These are phyloP conservation scores for Candida neerlandica DNA, from an alignment of 1,139 yeast species.

Conservation along the genomic window DNA sequence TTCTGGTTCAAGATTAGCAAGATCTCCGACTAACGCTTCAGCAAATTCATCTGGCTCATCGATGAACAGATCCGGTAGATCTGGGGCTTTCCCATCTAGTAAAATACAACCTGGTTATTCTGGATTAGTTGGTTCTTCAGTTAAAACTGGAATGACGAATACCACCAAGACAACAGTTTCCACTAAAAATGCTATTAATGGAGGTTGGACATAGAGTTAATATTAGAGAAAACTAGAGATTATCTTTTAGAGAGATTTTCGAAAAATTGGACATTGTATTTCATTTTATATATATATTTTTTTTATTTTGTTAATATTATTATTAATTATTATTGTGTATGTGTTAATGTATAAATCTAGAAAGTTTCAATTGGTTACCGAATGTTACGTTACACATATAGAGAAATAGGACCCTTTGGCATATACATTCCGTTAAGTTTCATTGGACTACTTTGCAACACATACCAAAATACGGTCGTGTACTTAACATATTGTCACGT, in stretches of 20 bases:
- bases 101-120: conserved; percentile 25
- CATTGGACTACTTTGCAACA: neutral
- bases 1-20: conserved; percentile 30
- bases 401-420: too few relatives aligned
- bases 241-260: neutral
- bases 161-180: neutral
- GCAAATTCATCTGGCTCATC: conserved; percentile 21
- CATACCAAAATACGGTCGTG: neutral
- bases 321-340: too few relatives aligned
- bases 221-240: neutral
- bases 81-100: conserved; percentile 22
- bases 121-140: conserved; percentile 19
- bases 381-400: too few relatives aligned
- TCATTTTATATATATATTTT: neutral
- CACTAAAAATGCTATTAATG: neutral
- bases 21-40: conserved; percentile 35
- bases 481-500: neutral
- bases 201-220: neutral
- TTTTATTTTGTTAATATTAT: too few relatives aligned
- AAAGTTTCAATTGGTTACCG: too few relatives aligned
- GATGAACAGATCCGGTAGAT: conserved; percentile 5
- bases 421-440: neutral
- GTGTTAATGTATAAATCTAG: too few relatives aligned
- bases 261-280: neutral
- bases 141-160: neutral